Conservation (phyloP, 2,329 filamentous ascomycete species). For the Fusarium sp. region DNA sequence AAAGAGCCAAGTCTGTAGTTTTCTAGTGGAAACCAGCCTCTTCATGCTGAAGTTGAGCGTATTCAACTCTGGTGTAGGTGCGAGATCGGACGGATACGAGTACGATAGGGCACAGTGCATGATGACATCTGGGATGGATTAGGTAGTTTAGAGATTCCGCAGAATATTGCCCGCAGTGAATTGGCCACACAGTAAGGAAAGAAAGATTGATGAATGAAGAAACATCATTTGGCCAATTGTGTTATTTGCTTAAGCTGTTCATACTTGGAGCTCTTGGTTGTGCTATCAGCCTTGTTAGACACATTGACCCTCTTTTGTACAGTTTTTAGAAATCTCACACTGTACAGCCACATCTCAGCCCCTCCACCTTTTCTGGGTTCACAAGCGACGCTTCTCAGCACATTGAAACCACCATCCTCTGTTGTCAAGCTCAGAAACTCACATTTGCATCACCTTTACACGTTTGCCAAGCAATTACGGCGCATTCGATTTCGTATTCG, state of each 20-base stretch:
- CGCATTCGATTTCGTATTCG: slow-evolving; percentile 31
- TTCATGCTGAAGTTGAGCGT: neutral
- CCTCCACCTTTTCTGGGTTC: slow-evolving; percentile 29
- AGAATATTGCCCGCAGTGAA: neutral
- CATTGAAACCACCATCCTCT: neutral
- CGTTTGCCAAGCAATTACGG: neutral
- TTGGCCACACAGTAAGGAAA: neutral
- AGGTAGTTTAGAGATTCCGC: neutral
- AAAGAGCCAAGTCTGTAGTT: neutral
- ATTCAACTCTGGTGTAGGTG: neutral
- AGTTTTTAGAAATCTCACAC: neutral
- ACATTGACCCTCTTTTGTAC: neutral
- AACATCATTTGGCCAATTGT: neutral
- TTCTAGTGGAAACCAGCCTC: neutral
- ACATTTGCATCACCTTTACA: neutral
- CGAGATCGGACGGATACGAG: slow-evolving; percentile 4
- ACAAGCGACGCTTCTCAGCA: neutral
- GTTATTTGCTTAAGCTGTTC: neutral
- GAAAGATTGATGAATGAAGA: neutral
- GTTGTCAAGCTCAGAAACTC: neutral
- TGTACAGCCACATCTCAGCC: slow-evolving; percentile 5
- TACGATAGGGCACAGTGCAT: slow-evolving; percentile 13
- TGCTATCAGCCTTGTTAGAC: neutral
- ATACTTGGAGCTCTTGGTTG: neutral
- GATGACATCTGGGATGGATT: slow-evolving; percentile 17